phyloP scores from a whole-genome alignment of 768 basidiomycete species.

The Boletus rufocinnamomeus region DNA sequence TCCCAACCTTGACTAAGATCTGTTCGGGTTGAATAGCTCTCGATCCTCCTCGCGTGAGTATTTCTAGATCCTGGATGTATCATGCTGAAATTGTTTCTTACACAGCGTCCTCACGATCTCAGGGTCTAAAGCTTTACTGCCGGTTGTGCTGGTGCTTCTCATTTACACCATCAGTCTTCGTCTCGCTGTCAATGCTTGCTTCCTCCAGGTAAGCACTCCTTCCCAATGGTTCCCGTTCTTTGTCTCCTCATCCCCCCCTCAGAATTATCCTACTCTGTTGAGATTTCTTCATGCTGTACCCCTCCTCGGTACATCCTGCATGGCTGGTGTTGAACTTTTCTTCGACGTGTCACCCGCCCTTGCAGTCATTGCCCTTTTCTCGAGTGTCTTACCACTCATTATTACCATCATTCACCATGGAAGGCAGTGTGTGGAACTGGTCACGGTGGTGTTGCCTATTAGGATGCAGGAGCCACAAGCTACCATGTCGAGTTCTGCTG shows the following conservation, averaged over 20 bases:
- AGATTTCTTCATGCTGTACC: slow-evolving; percentile 18
- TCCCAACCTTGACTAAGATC: neutral
- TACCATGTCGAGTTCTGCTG: too few species aligned
- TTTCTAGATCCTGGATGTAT: neutral
- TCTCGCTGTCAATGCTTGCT: slow-evolving; percentile 6
- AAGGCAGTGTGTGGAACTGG: neutral
- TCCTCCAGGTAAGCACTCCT: slow-evolving; percentile 4
- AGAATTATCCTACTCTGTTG: neutral
- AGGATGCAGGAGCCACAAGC: neutral
- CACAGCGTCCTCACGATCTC: slow-evolving; percentile 19
- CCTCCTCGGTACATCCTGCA: slow-evolving; percentile 14
- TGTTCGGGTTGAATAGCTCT: slow-evolving; percentile 4
- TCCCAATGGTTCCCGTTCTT: neutral
- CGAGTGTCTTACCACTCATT: slow-evolving; percentile 13
- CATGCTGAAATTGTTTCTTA: neutral
- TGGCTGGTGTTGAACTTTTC: slow-evolving; percentile 14
- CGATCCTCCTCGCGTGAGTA: slow-evolving; percentile 19
- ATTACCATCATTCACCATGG: slow-evolving; percentile 1
- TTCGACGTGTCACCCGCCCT: slow-evolving; percentile 10
- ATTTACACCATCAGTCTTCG: slow-evolving; percentile 23
- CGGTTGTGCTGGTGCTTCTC: slow-evolving; percentile 16
- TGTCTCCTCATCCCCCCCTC: neutral
- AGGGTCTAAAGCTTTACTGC: slow-evolving; percentile 4
- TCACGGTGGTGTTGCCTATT: neutral
- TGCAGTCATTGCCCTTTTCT: slow-evolving; percentile 6